Evolutionary conservation across 1,284 basidiomycete species (phyloP).

Genomic region (Exobasidium rhododendri): DNA sequence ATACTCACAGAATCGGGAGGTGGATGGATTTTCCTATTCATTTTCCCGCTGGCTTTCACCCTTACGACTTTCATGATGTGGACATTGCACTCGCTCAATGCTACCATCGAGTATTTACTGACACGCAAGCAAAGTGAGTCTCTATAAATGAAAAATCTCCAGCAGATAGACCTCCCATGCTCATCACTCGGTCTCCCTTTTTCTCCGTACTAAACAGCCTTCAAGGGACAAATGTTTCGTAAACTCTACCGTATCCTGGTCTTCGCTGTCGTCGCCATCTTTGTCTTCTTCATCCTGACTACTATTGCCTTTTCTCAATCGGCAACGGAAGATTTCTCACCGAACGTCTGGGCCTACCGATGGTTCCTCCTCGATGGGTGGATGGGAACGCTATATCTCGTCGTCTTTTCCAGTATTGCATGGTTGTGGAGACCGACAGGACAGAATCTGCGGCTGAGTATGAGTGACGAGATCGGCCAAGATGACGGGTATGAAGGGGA

Average conservation of each 20-base stretch:
- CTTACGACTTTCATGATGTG: constrained; percentile 90
- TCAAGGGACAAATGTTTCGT: constrained; percentile 55
- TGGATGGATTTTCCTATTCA: constrained; percentile 57
- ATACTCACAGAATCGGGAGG: constrained; percentile 70
- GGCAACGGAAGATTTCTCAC: constrained; percentile 84
- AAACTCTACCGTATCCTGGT: constrained; percentile 83
- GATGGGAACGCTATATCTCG: constrained; percentile 65
- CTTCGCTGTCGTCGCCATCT: constrained; percentile 75
- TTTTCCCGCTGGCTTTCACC: constrained; percentile 89
- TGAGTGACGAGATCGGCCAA: constrained; percentile 62
- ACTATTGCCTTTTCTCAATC: constrained; percentile 86
- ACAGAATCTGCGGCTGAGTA: constrained; percentile 71
- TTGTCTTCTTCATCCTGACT: constrained; percentile 74
- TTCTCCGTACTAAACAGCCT: constrained; percentile 19
- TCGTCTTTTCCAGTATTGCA: constrained; percentile 72
- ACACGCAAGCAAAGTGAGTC: constrained; percentile 41
- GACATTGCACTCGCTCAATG: constrained; percentile 59
- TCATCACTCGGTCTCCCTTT: background rate
- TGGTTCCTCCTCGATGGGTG: constrained; percentile 99
- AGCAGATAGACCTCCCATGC: background rate
- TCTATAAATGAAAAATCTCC: background rate
- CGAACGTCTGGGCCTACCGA: constrained; percentile 84
- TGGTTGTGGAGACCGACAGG: constrained; percentile 91
- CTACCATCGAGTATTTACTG: constrained; percentile 42
- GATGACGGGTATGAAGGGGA: constrained; percentile 78